Evolutionary conservation across 257 asterid genomes (phyloP).

Genomic region (Coffea eugenioides): DNA sequence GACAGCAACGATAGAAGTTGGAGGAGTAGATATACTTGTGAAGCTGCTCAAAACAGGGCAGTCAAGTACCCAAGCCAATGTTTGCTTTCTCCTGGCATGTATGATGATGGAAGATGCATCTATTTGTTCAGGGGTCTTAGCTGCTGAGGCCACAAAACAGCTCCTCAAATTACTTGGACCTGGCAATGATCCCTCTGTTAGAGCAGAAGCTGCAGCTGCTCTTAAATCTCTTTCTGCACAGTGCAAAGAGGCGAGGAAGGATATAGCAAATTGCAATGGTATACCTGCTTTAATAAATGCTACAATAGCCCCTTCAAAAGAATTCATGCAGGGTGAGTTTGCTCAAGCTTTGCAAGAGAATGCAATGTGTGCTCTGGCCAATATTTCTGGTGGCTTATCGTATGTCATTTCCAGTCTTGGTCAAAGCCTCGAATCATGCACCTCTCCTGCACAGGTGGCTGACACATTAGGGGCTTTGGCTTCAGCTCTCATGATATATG

Average conservation of each 20-base stretch:
- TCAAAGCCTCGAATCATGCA: conserved; percentile 94
- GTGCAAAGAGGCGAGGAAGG: conserved; percentile 83
- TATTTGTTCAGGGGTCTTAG: conserved; percentile 70
- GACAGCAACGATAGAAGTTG: conserved; percentile 73
- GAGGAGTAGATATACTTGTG: conserved; percentile 89
- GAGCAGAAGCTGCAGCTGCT: conserved; percentile 98
- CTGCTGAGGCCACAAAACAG: conserved; percentile 75
- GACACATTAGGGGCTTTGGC: conserved; percentile 98
- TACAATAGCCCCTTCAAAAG: conserved; percentile 99
- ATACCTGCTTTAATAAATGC: conserved; percentile 93
- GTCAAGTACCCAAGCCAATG: conserved; percentile 89
- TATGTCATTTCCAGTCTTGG: conserved; percentile 96
- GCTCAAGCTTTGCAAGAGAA: conserved; percentile 99
- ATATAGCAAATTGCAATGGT: conserved; percentile 81
- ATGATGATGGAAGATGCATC: conserved; percentile 98
- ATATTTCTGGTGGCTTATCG: conserved; percentile 96
- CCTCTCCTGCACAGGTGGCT: conserved; percentile 92
- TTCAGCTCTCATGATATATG: conserved; percentile 97
- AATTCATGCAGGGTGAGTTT: conserved; percentile 97
- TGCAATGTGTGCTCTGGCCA: conserved; percentile 99
- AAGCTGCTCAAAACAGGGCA: conserved; percentile 82
- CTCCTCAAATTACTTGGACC: conserved; percentile 88
- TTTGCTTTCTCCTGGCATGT: conserved; percentile 92
- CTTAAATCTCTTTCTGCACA: conserved; percentile 96
- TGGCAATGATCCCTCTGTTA: conserved; percentile 83